Base-by-base conservation (phyloP, 164 flowering plant species). In the Litsea cubeba region DNA sequence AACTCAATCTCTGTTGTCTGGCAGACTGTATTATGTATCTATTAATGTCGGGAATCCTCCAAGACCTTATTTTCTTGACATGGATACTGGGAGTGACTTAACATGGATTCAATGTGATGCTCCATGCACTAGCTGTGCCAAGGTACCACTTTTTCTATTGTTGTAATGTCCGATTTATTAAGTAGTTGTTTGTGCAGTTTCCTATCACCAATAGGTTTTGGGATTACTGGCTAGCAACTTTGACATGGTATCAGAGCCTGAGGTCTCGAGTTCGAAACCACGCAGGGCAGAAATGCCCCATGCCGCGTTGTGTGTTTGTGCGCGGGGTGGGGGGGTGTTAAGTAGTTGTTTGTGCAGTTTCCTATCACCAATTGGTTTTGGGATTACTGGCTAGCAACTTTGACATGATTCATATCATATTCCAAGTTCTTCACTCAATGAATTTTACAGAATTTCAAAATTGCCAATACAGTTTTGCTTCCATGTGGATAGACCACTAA, bases 21-120 rank as follows among this genome's bases (percentile, higher is more conserved):
- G 54, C 87, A 91, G 97, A 72, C 70, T 90, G 78, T 93, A 93
- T 75, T 91, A 76, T 75, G 83, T 88, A 25, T 74, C 80, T 32
- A 40, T 93, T 49, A 81, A 76, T 71, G 83, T 93, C 22, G 98
- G 98, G 58, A 85, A 73, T 74, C 94, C 96, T 73, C 88, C 86
- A n/a, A 82, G 79, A 54, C 87, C 88, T 62, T 91, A 87, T 77
- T 88, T 77, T 84, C 89, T 93, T 65, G 98, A 91, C 72, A 71
- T 91, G 70, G 98, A 93, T 78, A 91, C 98, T 62, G 98, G 96
- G 66, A 93, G 96, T 84, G 96, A 88, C 85, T 82, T 93, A 70
- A 90, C 92, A 35, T 93, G 98, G 98, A 76, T 91, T 73, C 96
- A 93, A 49, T 93, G 98, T 79, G 90, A 92, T 84, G 98, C 98